Base-by-base conservation (phyloP, 305 asterid genomes). In the Fraxinus albicans region DNA sequence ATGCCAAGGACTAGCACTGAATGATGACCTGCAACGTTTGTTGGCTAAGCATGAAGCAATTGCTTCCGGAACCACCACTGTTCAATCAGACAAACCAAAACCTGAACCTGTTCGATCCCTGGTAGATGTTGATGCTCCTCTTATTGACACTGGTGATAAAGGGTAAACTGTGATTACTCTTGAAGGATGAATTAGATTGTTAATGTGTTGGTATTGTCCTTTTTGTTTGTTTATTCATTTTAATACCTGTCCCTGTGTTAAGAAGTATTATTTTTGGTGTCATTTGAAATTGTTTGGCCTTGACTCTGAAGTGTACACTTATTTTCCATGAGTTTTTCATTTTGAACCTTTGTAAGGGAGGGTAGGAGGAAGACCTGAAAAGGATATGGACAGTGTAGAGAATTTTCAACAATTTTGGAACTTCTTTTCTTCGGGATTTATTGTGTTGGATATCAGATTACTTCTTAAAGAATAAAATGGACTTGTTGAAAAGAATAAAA, bases 1-100 rank as follows among this genome's bases (percentile, higher is more conserved):
- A 84, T 89, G 96, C 90, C 97, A 93, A 88, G 99, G 98, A 82
- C 89, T 97, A 86, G 89, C 94, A 44, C 89, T 94, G 83, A 97
- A 95, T 86, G 98, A 97, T 86, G 98, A 94, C 88, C 88, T 97
- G 89, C 98, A 97, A 81, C 97, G 94, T 36, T 94, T 93, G 80
- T 86, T 97, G 73, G 95, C 97, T 82, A 97, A 92, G 89, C 98
- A 97, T 58, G 99, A 97, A 85, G 86, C 98, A 79, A 84, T 94
- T 86, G 85, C 97, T 60, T 94, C 98, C 0, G 97, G 98, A 86
- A 86, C 84, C 82, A 23, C 78, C 35, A 47, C 92, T 77, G 82
- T 83, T 86, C 91, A 78, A 86, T 50, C 83, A 69, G 97, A 90
- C 84, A 93, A 90, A 86, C 80, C 86, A 63, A 85, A 84, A 75